Evolutionary conservation across 2,329 filamentous ascomycete species (phyloP).

Genomic region (Clarireedia sp.): DNA sequence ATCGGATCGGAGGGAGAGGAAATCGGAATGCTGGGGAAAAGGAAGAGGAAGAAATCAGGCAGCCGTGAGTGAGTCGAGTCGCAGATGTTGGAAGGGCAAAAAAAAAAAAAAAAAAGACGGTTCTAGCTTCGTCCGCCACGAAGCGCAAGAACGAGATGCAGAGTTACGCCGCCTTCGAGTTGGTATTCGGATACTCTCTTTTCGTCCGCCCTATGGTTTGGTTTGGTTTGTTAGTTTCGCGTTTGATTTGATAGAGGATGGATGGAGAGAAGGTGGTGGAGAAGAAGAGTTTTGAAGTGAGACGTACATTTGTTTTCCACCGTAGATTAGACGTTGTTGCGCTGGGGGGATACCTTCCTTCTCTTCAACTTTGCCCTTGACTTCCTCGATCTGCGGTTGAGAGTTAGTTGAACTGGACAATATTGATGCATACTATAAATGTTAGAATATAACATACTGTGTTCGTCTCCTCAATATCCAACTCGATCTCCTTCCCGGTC

Average conservation of each 20-base stretch:
- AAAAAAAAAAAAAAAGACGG: not conserved
- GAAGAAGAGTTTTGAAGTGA: too few relatives aligned
- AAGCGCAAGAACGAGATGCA: constrained; percentile 92
- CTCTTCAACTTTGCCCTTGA: constrained; percentile 99
- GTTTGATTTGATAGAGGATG: not conserved
- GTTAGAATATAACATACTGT: constrained; percentile 50
- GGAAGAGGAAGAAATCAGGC: not conserved
- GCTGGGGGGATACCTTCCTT: constrained; percentile 97
- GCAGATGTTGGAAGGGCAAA: too few relatives aligned
- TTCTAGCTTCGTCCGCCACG: constrained; percentile 55
- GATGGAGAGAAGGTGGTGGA: not conserved
- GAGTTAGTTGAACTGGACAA: not conserved
- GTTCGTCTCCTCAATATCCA: constrained; percentile 91
- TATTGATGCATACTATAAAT: not conserved
- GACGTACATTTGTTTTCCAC: constrained; percentile 91
- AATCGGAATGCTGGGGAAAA: not conserved
- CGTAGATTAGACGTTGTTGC: constrained; percentile 92
- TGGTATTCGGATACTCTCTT: constrained; percentile 87
- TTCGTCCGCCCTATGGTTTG: constrained; percentile 71
- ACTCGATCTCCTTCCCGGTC: constrained; percentile 97
- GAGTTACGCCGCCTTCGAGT: constrained; percentile 83
- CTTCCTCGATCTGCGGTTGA: constrained; percentile 65
- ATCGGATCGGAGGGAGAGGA: not conserved
- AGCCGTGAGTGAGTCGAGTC: not conserved
- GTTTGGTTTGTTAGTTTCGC: not conserved